Percentiles rank a stretch among this genome's conserved stretches.
Conservation (phyloP, 345 rosid species). For the Turritis glabra region DNA sequence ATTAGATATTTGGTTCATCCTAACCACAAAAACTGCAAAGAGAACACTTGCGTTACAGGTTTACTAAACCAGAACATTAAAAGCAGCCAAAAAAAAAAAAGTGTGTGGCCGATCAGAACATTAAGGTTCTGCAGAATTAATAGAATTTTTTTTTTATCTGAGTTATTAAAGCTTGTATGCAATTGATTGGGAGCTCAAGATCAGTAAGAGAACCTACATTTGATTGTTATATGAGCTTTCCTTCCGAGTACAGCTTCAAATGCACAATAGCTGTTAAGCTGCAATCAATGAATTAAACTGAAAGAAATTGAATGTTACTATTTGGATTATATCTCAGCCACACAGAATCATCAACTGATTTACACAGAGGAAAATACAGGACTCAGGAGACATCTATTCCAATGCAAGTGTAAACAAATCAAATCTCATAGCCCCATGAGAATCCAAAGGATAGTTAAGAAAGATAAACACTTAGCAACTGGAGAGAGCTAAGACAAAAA, state of each 20-base stretch:
- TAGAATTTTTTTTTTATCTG: background rate
- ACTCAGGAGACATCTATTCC: background rate
- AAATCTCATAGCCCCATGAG: background rate
- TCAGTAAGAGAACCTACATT: conserved; percentile 28
- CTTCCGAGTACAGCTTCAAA: conserved; percentile 1
- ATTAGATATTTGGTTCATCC: background rate
- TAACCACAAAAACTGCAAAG: background rate
- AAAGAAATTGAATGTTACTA: background rate
- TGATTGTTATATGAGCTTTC: background rate
- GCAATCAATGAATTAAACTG: conserved; percentile 20
- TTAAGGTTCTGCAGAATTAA: background rate
- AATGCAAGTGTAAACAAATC: conserved; percentile 2
- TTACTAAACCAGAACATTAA: background rate
- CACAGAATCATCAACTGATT: conserved; percentile 15
- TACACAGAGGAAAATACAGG: background rate
- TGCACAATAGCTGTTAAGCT: conserved; percentile 25
- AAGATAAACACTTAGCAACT: background rate
- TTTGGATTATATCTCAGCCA: conserved; percentile 1
- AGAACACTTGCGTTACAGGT: background rate
- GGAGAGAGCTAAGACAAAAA: background rate
- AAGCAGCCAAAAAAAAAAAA: background rate
- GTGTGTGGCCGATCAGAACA: background rate
- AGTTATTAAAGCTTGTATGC: background rate
- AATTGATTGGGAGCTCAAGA: background rate
- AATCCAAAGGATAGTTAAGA: background rate